phyloP scores from a whole-genome alignment of 2,329 filamentous ascomycete species.

The Venturia carpophila region DNA sequence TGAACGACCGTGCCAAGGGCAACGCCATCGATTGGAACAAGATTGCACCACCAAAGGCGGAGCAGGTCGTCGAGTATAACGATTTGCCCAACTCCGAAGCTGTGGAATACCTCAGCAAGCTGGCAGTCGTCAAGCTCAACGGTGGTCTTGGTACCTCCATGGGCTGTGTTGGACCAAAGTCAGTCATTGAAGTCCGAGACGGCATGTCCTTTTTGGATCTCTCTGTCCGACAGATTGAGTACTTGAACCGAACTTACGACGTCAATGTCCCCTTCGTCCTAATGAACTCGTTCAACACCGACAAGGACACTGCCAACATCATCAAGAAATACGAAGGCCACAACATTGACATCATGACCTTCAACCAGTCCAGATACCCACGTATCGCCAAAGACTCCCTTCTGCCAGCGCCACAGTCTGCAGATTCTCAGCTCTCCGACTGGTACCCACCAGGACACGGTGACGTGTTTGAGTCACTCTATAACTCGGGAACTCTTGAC shows the following conservation, averaged over 20 bases:
- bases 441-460: conserved; percentile 99
- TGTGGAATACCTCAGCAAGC: conserved; percentile 90
- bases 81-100: conserved; percentile 83
- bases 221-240: conserved; percentile 97
- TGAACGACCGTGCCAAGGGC: conserved; percentile 98
- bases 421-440: conserved; percentile 80
- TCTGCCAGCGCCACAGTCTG: conserved; percentile 86
- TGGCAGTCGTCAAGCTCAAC: conserved; percentile 98
- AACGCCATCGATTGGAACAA: conserved; percentile 94
- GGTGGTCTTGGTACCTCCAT: conserved; percentile 98
- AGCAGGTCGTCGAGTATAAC: conserved; percentile 93
- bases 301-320: conserved; percentile 94
- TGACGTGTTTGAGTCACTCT: conserved; percentile 98
- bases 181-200: conserved; percentile 97
- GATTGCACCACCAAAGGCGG: conserved; percentile 85
- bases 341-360: conserved; percentile 98
- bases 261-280: conserved; percentile 97
- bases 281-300: conserved; percentile 99
- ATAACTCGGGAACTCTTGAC: conserved; percentile 97
- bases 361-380: conserved; percentile 99
- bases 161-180: conserved; percentile 99
- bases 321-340: conserved; percentile 99
- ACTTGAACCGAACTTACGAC: conserved; percentile 94
- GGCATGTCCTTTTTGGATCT: conserved; percentile 99
- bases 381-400: conserved; percentile 98